Evolutionary conservation across 257 asterid species (phyloP), one percentile per base, ranked within the genome.

Genomic region (Dorcoceras hygrometricum): DNA sequence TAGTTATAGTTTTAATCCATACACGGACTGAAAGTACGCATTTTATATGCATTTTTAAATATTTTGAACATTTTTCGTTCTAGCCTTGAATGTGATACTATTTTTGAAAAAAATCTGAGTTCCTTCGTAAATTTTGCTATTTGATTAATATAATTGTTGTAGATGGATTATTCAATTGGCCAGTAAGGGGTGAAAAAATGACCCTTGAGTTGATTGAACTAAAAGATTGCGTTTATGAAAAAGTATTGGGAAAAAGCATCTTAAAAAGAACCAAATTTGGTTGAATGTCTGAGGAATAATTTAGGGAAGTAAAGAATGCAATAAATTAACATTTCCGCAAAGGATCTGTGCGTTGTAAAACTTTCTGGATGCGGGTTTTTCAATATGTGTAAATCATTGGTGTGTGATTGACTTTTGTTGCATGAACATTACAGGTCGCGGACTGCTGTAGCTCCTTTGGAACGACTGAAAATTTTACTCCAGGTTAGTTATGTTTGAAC

Each of bases 401-500:
- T 24, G 31, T 39, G 26, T 65, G 36, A 28, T 65, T 68, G 66
- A 74, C 25, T 62, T 28, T 32, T 59, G 57, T 28, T 56, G 72
- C 66, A 5, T 63, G 61, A 34, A 54, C 59, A 62, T 76, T 83
- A 70, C 96, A 93, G 99, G 79, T 93, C 99, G 1, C 87, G 99
- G 43, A 94, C 97, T 62, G 95, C 99, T 34, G 99, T 93, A 29
- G 99, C 99, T 67, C 99, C 99, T 14, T 65, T 94, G 87, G 99
- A 94, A 74, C 89, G 99, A 64, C 81, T 94, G 55, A 94, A 94
- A 79, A 90, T 94, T 67, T 70, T 93, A 78, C 95, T 88, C 59
- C 99, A 94, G 97, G 99, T 94, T 75, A 69, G 78, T 29, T 28
- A 25, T 63, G 66, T 63, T 70, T 24, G 19, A n/a, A 46, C 28